Conservation (phyloP, 2,329 filamentous ascomycete genomes). For the Pseudopyricularia cyperi region DNA sequence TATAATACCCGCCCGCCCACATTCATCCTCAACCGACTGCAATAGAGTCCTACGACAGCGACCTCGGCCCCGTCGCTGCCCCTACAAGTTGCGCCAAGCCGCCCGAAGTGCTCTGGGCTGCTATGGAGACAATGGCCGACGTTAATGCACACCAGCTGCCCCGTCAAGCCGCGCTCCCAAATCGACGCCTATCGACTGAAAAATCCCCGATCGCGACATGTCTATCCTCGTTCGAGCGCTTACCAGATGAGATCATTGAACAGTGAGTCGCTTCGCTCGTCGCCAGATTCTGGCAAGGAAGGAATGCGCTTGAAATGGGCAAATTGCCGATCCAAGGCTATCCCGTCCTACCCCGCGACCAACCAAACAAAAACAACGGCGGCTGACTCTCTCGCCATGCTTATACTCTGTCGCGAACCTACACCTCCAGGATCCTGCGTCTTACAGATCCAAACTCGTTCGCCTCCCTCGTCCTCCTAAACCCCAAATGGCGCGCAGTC, state of each 20-base stretch:
- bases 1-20: too few relatives aligned
- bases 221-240: slow-evolving; percentile 33
- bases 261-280: slow-evolving; percentile 35
- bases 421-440: slow-evolving; percentile 40
- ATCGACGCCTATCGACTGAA: slow-evolving; percentile 14
- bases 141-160: not conserved
- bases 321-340: not conserved
- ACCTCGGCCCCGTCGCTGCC: not conserved
- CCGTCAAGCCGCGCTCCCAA: not conserved
- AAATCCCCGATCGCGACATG: slow-evolving; percentile 17
- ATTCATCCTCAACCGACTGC: not conserved
- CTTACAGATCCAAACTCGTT: slow-evolving; percentile 49
- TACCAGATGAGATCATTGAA: slow-evolving; percentile 58
- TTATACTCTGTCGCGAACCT: slow-evolving; percentile 5
- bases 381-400: slow-evolving; percentile 1
- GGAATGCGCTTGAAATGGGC: not conserved
- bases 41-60: not conserved
- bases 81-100: not conserved
- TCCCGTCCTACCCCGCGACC: not conserved
- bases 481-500: slow-evolving; percentile 50
- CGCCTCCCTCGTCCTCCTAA: slow-evolving; percentile 52
- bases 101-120: too few relatives aligned
- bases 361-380: not conserved
- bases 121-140: slow-evolving; percentile 7
- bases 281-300: not conserved